Conservation (phyloP, 306 rosid genomes). For the Fragaria vesca region DNA sequence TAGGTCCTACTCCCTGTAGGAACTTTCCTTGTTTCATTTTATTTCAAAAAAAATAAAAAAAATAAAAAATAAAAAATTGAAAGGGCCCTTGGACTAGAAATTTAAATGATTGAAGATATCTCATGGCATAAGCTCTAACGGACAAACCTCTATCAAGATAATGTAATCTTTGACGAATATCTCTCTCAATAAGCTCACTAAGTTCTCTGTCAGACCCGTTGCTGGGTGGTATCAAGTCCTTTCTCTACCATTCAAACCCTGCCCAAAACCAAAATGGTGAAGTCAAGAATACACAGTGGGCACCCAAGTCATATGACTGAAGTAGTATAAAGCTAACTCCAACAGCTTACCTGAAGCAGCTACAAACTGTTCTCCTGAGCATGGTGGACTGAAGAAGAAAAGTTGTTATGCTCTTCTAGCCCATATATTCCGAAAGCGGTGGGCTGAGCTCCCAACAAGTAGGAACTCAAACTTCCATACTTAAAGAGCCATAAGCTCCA, state of each 20-base stretch:
- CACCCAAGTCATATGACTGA: constrained; percentile 13
- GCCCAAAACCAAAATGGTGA: constrained; percentile 30
- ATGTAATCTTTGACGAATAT: constrained; percentile 77
- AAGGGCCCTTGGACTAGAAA: not conserved
- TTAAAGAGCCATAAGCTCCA: constrained; percentile 39
- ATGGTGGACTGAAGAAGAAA: constrained; percentile 81
- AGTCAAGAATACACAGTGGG: constrained; percentile 1
- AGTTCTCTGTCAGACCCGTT: constrained; percentile 91
- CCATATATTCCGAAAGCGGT: constrained; percentile 77
- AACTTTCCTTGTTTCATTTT: not conserved
- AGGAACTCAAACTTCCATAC: constrained; percentile 77
- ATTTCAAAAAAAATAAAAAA: not conserved
- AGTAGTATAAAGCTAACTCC: not conserved
- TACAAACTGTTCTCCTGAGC: constrained; percentile 91
- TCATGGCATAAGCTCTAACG: not conserved
- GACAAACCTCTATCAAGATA: constrained; percentile 81
- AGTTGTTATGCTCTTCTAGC: constrained; percentile 62
- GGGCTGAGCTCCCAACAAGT: constrained; percentile 75
- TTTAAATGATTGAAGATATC: not conserved
- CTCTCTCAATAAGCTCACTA: constrained; percentile 74
- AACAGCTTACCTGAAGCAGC: constrained; percentile 75
- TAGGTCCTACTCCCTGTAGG: not conserved
- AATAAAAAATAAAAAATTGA: no score
- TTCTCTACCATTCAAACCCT: constrained; percentile 72
- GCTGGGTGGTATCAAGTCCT: constrained; percentile 83